phyloP scores from a whole-genome alignment of 2,329 filamentous ascomycete genomes.

The Ophiostoma fasciatum region DNA sequence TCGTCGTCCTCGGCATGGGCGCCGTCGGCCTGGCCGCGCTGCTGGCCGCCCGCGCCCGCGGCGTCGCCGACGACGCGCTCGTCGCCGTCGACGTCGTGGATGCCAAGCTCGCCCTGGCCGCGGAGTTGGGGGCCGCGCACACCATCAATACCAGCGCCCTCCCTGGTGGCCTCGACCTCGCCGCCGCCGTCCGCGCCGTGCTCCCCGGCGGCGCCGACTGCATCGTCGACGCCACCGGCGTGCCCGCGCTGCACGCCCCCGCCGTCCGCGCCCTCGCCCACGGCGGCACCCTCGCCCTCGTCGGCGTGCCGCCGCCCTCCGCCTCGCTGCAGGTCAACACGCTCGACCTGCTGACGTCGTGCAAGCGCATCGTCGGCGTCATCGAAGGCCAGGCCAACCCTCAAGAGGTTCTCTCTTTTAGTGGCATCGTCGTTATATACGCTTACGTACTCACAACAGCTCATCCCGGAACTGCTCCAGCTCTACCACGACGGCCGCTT shows the following conservation, averaged over 20 bases:
- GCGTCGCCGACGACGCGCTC: slow-evolving; percentile 19
- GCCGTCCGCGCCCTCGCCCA: background rate
- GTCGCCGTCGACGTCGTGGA: slow-evolving; percentile 31
- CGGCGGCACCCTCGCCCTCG: background rate
- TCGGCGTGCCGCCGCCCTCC: background rate
- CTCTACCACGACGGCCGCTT: no score
- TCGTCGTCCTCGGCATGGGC: slow-evolving; percentile 24
- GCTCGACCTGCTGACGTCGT: background rate
- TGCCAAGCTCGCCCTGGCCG: slow-evolving; percentile 25
- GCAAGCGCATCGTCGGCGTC: background rate
- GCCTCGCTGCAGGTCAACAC: background rate
- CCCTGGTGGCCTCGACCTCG: no score
- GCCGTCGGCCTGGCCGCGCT: slow-evolving; percentile 25
- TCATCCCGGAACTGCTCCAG: no score
- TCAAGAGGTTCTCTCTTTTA: background rate
- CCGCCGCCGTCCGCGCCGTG: background rate
- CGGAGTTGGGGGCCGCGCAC: slow-evolving; percentile 23
- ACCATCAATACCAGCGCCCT: no score
- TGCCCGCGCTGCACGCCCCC: background rate
- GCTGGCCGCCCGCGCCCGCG: slow-evolving; percentile 20
- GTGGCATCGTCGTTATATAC: no score
- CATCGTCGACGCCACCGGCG: background rate
- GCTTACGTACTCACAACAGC: no score
- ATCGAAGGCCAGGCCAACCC: background rate
- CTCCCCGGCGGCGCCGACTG: background rate